These are phyloP conservation scores for Podospora anserina DNA, from an alignment of 495 filamentous ascomycete genomes.

Conservation along the genomic window DNA sequence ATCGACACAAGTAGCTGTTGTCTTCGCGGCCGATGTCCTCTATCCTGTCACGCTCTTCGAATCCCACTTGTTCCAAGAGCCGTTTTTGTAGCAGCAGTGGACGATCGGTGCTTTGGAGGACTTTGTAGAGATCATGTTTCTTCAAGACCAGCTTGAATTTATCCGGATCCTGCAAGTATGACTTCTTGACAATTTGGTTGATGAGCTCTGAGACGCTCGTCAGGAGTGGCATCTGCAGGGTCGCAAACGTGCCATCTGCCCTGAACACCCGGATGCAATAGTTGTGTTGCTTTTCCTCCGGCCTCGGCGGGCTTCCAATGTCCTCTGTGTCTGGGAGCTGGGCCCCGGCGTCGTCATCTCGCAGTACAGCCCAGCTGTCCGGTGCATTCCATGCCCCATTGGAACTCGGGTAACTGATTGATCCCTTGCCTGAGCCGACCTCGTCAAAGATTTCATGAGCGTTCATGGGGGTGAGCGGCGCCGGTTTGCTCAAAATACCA, in stretches of 20 bases:
- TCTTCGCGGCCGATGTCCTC: conserved; percentile 98
- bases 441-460: conserved; percentile 39
- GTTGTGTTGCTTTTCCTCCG: conserved; percentile 61
- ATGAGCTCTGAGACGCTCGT: conserved; percentile 83
- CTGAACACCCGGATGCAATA: conserved; percentile 97
- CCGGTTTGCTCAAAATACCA: conserved; percentile 70
- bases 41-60: conserved; percentile 78
- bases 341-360: conserved; percentile 54
- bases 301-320: conserved; percentile 56
- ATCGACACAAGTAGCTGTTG: conserved; percentile 93
- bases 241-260: conserved; percentile 88
- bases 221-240: conserved; percentile 74
- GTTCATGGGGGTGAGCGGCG: conserved; percentile 59
- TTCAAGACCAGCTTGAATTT: conserved; percentile 95
- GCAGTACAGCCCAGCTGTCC: conserved; percentile 88
- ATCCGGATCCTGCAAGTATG: conserved; percentile 77
- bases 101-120: conserved; percentile 71
- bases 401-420: conserved; percentile 23
- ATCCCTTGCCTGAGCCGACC: conserved; percentile 45
- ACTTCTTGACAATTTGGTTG: conserved; percentile 80
- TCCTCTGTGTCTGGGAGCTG: conserved; percentile 56
- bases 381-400: conserved; percentile 75
- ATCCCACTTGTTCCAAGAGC: conserved; percentile 87
- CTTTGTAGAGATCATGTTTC: conserved; percentile 84
- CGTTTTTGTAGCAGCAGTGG: conserved; percentile 91